A percentile compares a stretch with the other conserved stretches of the same genome.
Evolutionary conservation across 225 moss, liverwort and hornwort species (phyloP).

Genomic region (Physcomitrellopsis africana): DNA sequence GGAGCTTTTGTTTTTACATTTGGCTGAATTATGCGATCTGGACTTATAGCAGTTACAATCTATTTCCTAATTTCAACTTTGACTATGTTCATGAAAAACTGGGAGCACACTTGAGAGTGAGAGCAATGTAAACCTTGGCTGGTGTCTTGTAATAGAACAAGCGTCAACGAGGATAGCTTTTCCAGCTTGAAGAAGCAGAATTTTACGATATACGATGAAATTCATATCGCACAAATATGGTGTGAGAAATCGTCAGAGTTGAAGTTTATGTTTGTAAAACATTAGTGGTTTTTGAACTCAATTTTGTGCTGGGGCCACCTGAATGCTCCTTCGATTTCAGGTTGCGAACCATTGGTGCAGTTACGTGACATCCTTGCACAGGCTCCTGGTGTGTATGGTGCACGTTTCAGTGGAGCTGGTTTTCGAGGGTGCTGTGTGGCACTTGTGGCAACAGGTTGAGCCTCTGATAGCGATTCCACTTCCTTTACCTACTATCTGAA

Average conservation of each 20-base stretch:
- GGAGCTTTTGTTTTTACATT: background rate
- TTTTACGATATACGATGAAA: background rate
- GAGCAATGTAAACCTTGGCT: background rate
- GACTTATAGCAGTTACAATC: background rate
- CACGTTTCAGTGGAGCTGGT: slow-evolving; percentile 96
- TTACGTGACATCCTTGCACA: slow-evolving; percentile 77
- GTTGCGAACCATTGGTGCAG: slow-evolving; percentile 88
- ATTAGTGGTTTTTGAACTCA: background rate
- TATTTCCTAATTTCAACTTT: slow-evolving; percentile 2
- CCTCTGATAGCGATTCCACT: slow-evolving; percentile 3
- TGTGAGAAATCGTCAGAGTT: background rate
- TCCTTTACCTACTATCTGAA: background rate
- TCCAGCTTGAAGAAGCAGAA: background rate
- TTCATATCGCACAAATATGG: background rate
- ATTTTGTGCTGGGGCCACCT: slow-evolving; percentile 2
- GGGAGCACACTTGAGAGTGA: slow-evolving; percentile 7
- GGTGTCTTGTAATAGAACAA: background rate
- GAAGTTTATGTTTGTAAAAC: background rate
- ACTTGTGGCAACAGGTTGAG: slow-evolving; percentile 68
- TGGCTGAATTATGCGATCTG: slow-evolving; percentile 8
- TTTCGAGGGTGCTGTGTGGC: slow-evolving; percentile 99
- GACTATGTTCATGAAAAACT: background rate
- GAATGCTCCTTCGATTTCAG: slow-evolving; percentile 41
- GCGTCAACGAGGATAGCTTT: slow-evolving; percentile 4
- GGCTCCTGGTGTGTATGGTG: slow-evolving; percentile 90